Base-by-base conservation (phyloP, 2,329 filamentous ascomycete genomes). In the Cercospora janseana region DNA sequence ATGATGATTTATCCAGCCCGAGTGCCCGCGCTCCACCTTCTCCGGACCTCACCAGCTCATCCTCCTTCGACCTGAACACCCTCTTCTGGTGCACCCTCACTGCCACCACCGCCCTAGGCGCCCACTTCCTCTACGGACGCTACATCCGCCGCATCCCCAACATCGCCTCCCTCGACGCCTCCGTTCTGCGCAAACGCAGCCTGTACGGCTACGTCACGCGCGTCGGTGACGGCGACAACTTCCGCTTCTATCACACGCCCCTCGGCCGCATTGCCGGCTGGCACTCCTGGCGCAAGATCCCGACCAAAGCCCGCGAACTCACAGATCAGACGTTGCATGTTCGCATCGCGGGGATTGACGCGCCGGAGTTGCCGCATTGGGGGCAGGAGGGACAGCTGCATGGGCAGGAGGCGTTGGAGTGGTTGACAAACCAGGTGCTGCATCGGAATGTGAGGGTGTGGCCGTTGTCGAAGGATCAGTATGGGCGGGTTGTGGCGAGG, bases 181-280 rank as follows among this genome's bases (percentile, higher is more conserved):
- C 76, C 8, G 86, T 85, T 65, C 92, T 92, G 66, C 82, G 87
- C 37, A 83, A 76, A 54, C 79, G 87, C 60, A 91, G 82, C 60
- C 66, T 98, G 32, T 86, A 92, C 61, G 93, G 93, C 10, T 80
- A 80, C 55, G 93, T 97, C 32, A 96, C 92, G 9, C 90, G 87
- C 60, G 93, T 98, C 18, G 93, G 94, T 32, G 93, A 98, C 76
- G 94, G 90, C 3, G 93, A 98, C 70, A 92, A 92, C 66, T 96
- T 98, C 69, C 86, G 93, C 60, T 69, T 98, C 40, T 98, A 86
- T 68, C 93, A 98, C 69, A 97, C 90, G 0, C 93, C 93, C 0
- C 92, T 92, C n/a, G 93, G 93, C 8, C 79, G 83, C 58, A 70
- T 91, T 44, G 79, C 86, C 8, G 93, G 93, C 46, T 98, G 93